These are phyloP conservation scores for Pisolithus thermaeus DNA, from an alignment of 1,284 basidiomycete species.

Conservation along the genomic window DNA sequence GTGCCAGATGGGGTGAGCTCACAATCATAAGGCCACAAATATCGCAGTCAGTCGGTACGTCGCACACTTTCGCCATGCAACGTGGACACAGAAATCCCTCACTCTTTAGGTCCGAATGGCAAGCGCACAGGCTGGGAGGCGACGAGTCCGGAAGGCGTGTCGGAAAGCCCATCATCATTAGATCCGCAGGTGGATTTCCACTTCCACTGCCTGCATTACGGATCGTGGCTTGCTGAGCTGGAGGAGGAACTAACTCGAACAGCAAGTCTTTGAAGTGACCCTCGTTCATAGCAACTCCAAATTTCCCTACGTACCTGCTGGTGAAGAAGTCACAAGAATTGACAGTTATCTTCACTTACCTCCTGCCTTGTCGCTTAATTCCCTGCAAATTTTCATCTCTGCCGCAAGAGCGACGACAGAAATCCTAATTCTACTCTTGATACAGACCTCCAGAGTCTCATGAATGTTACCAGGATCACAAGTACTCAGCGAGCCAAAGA, in stretches of 20 bases:
- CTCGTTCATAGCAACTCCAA: conserved; percentile 95
- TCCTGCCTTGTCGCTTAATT: conserved; percentile 84
- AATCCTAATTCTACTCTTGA: conserved; percentile 81
- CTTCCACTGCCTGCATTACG: conserved; percentile 43
- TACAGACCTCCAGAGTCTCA: conserved; percentile 79
- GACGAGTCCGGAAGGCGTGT: conserved; percentile 82
- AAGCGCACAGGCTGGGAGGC: conserved; percentile 83
- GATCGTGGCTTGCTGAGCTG: conserved; percentile 67
- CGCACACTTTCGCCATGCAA: conserved; percentile 90
- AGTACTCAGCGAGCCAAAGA: conserved; percentile 94
- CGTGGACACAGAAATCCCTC: conserved; percentile 94
- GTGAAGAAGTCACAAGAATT: conserved; percentile 8
- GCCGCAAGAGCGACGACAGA: conserved; percentile 91
- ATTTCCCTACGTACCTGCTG: conserved; percentile 57
- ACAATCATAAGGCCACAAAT: conserved; percentile 98
- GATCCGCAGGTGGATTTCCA: conserved; percentile 70
- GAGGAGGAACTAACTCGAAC: conserved; percentile 94
- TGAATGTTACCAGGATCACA: conserved; percentile 97
- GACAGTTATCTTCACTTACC: conserved; percentile 43
- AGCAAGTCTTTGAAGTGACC: conserved; percentile 93
- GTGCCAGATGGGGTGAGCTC: conserved; percentile 92
- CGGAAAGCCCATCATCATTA: conserved; percentile 99
- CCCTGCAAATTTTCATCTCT: conserved; percentile 96
- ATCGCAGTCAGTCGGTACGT: conserved; percentile 97
- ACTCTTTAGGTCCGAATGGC: conserved; percentile 85